Conservation (phyloP, 805 yeast genomes). For the Wickerhamiella allomyrinae region DNA sequence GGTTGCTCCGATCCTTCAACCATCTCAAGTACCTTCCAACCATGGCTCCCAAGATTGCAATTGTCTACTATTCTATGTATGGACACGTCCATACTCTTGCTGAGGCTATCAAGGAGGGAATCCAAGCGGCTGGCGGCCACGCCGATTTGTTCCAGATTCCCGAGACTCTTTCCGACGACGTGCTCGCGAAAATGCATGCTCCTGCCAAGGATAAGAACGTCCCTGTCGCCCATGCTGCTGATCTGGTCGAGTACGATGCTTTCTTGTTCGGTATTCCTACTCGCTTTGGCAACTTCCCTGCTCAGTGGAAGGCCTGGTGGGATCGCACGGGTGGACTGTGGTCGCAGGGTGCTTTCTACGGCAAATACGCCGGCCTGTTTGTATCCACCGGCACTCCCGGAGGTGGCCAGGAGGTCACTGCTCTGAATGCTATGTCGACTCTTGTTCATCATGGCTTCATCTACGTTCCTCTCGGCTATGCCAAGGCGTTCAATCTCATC, state of each 20-base stretch:
- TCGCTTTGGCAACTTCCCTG: slow-evolving; percentile 60
- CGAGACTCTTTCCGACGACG: slow-evolving; percentile 55
- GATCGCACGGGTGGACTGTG: slow-evolving; percentile 65
- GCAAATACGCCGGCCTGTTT: slow-evolving; percentile 63
- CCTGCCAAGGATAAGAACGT: slow-evolving; percentile 30
- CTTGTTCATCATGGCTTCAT: slow-evolving; percentile 66
- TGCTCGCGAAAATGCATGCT: slow-evolving; percentile 52
- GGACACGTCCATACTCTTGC: slow-evolving; percentile 66
- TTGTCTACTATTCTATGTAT: slow-evolving; percentile 67
- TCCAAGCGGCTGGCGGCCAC: slow-evolving; percentile 50
- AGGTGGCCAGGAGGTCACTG: slow-evolving; percentile 71
- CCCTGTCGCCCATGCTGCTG: slow-evolving; percentile 45
- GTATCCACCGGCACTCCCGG: slow-evolving; percentile 59
- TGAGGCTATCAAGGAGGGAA: slow-evolving; percentile 51
- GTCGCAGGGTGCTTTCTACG: slow-evolving; percentile 54
- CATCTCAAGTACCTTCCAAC: not conserved
- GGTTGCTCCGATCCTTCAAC: not conserved
- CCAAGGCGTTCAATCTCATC: slow-evolving; percentile 38
- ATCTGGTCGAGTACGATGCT: slow-evolving; percentile 51
- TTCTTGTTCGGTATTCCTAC: slow-evolving; percentile 71
- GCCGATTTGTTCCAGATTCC: slow-evolving; percentile 69
- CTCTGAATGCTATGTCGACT: slow-evolving; percentile 41
- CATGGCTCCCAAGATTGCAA: slow-evolving; percentile 42
- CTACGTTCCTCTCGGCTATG: slow-evolving; percentile 66
- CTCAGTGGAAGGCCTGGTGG: slow-evolving; percentile 66